A percentile compares a stretch with the other conserved stretches of the same genome.
Conservation (phyloP, 352 stramenopile genomes). For the Phytophthora hibernalis region DNA sequence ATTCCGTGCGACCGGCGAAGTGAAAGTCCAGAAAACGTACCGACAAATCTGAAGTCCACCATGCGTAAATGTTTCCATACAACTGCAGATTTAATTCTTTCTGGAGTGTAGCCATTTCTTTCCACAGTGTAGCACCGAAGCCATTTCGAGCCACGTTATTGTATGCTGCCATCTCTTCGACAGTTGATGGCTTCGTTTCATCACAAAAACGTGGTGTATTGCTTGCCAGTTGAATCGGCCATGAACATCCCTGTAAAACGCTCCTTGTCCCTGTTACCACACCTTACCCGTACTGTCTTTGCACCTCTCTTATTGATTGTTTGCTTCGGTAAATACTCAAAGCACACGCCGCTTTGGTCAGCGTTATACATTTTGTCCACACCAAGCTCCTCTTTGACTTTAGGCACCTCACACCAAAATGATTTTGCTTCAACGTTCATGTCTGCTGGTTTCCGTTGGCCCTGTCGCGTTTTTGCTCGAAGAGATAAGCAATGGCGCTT, state of each 20-base stretch:
- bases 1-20: not conserved
- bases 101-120: constrained; percentile 1
- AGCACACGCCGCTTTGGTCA: constrained; percentile 10
- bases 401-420: not conserved
- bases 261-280: constrained; percentile 5
- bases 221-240: not conserved
- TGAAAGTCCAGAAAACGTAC: constrained; percentile 7
- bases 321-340: constrained; percentile 11
- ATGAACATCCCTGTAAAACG: constrained; percentile 13
- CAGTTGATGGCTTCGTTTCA: constrained; percentile 4
- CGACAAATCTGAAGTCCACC: constrained; percentile 3
- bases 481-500: too few relatives aligned
- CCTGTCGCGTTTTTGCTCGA: not conserved
- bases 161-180: not conserved
- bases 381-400: constrained; percentile 10
- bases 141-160: not conserved
- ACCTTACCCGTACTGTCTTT: constrained; percentile 8
- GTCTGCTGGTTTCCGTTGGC: not conserved
- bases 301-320: not conserved
- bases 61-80: not conserved
- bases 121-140: constrained; percentile 4
- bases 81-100: constrained; percentile 2
- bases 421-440: constrained; percentile 6
- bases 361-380: constrained; percentile 14
- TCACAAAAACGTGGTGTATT: not conserved